Percentiles rank a stretch among this genome's conserved stretches.
Conservation (phyloP, 2,329 filamentous ascomycete species). For the Trichoderma breve region DNA sequence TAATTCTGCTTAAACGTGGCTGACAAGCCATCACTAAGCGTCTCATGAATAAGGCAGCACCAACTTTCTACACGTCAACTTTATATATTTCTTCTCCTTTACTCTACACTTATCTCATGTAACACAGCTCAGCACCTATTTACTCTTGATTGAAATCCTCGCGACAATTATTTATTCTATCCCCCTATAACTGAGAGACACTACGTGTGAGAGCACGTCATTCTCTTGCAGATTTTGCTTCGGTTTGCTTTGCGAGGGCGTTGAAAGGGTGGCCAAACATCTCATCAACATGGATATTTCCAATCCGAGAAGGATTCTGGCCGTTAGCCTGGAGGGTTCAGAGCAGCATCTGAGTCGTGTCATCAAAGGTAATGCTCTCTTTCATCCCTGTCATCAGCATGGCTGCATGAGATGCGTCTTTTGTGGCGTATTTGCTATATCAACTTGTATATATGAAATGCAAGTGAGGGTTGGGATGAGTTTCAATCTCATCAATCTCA, state of each 20-base stretch:
- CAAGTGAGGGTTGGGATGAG: neutral
- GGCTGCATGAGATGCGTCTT: neutral
- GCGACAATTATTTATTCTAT: neutral
- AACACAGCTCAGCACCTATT: neutral
- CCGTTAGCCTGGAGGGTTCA: slow-evolving; percentile 51
- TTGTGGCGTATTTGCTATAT: neutral
- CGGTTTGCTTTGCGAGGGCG: neutral
- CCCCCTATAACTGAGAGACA: neutral
- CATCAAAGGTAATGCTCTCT: slow-evolving; percentile 49
- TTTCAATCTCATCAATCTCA: neutral
- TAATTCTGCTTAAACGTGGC: neutral
- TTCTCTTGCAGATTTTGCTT: neutral
- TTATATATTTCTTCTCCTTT: neutral
- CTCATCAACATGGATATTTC: slow-evolving; percentile 36
- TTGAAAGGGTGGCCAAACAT: neutral
- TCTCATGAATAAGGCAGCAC: neutral
- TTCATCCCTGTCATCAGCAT: neutral
- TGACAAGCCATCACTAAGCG: slow-evolving; percentile 11
- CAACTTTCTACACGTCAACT: neutral
- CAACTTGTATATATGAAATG: neutral
- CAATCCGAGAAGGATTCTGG: slow-evolving; percentile 57
- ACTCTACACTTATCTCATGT: neutral
- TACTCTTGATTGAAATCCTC: neutral
- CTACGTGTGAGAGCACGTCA: neutral
- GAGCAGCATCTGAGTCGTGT: slow-evolving; percentile 48